These are phyloP conservation scores for Colletotrichum sp. DNA, from an alignment of 2,329 filamentous ascomycete genomes.

Conservation along the genomic window DNA sequence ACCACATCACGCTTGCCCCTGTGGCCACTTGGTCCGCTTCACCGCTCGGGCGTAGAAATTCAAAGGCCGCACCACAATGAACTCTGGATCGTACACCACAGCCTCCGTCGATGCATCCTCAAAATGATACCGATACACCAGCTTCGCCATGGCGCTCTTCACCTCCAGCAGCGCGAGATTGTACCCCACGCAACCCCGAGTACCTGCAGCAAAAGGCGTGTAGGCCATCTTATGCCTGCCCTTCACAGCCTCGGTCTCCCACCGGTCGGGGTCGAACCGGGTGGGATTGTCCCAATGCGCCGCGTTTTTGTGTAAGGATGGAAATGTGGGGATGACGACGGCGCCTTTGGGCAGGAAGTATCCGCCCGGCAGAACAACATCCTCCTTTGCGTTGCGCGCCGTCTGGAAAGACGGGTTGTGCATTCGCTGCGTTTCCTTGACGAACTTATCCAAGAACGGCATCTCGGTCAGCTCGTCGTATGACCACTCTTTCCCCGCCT, in stretches of 20 bases:
- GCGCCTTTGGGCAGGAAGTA: background rate
- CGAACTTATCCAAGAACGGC: background rate
- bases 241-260: background rate
- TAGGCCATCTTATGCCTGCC: background rate
- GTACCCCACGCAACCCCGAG: background rate
- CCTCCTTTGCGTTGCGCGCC: background rate
- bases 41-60: slow-evolving; percentile 23
- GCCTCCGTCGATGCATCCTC: slow-evolving; percentile 20
- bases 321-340: background rate
- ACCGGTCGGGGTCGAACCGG: background rate
- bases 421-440: slow-evolving; percentile 5
- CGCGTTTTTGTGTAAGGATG: background rate
- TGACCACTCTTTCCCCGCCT: background rate
- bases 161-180: background rate
- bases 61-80: slow-evolving; percentile 21
- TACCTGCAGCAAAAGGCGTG: background rate
- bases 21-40: background rate
- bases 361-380: background rate
- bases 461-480: background rate
- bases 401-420: slow-evolving; percentile 8
- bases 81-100: slow-evolving; percentile 23
- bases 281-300: background rate
- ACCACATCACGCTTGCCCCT: background rate
- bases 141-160: background rate
- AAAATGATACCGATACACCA: slow-evolving; percentile 19